Evolutionary conservation across 2,329 filamentous ascomycete genomes (phyloP).

Genomic region (Seiridium unicorne): DNA sequence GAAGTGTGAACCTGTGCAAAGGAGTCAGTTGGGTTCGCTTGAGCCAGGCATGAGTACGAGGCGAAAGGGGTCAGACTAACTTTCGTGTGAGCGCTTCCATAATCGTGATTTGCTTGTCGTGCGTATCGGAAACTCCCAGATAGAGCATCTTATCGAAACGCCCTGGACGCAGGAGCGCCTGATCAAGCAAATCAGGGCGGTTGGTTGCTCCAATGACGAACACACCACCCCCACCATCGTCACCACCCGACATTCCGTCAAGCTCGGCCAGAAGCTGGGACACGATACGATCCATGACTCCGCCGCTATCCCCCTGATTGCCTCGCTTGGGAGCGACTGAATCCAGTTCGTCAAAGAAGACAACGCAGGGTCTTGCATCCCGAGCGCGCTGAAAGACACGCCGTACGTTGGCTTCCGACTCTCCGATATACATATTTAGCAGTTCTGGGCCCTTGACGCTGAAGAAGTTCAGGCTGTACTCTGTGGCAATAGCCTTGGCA

Average conservation of each 20-base stretch:
- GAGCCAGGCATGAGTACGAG: background rate
- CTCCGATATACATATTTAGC: slow-evolving; percentile 95
- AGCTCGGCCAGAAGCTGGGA: slow-evolving; percentile 92
- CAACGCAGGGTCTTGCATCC: slow-evolving; percentile 82
- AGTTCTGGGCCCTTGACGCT: slow-evolving; percentile 89
- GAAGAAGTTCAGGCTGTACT: slow-evolving; percentile 94
- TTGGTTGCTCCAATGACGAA: slow-evolving; percentile 98
- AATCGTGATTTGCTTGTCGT: slow-evolving; percentile 94
- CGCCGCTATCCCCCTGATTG: slow-evolving; percentile 94
- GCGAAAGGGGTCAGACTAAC: slow-evolving; percentile 49
- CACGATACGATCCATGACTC: slow-evolving; percentile 97
- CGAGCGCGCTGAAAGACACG: slow-evolving; percentile 84
- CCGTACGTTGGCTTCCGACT: slow-evolving; percentile 88
- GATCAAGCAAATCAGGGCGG: slow-evolving; percentile 87
- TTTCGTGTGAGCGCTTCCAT: slow-evolving; percentile 92
- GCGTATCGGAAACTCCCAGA: slow-evolving; percentile 91
- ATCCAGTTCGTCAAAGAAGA: slow-evolving; percentile 92
- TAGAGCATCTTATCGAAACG: slow-evolving; percentile 99
- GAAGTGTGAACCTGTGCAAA: slow-evolving; percentile 71
- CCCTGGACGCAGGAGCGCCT: slow-evolving; percentile 82
- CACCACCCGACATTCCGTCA: slow-evolving; percentile 95
- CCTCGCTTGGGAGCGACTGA: slow-evolving; percentile 94
- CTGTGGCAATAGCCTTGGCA: slow-evolving; percentile 89
- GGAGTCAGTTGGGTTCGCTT: background rate
- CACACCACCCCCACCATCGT: slow-evolving; percentile 77